Percentiles rank a stretch among this genome's conserved stretches.
phyloP scores from a whole-genome alignment of 1,284 basidiomycete species.

The Puccinia polysora region DNA sequence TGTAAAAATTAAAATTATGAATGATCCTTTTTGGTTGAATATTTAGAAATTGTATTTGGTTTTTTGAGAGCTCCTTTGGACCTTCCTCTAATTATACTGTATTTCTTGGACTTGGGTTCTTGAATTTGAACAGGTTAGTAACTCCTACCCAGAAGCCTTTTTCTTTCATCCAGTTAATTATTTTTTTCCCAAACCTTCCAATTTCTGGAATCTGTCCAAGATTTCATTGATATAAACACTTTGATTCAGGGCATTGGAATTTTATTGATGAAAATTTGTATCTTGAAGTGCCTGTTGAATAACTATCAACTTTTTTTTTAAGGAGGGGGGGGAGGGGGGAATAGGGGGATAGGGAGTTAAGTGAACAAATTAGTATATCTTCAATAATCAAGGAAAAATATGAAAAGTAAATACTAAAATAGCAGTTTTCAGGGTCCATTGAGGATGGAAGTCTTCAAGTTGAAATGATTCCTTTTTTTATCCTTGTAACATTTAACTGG shows the following conservation, averaged over 20 bases:
- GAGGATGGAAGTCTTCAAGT: background rate
- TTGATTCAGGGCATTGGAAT: background rate
- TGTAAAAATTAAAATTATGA: too few species aligned
- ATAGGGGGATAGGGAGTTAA: background rate
- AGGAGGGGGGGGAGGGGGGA: background rate
- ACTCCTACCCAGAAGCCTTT: background rate
- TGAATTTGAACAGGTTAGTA: background rate
- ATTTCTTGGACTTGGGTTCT: background rate
- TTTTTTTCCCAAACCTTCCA: background rate
- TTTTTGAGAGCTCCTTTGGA: too few species aligned
- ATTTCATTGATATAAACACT: background rate
- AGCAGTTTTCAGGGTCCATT: background rate
- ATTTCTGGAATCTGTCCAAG: background rate
- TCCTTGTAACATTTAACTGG: background rate
- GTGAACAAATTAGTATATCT: background rate
- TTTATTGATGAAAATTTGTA: background rate
- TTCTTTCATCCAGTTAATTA: background rate
- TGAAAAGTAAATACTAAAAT: background rate
- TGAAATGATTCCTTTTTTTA: background rate
- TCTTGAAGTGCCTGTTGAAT: background rate
- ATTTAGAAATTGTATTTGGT: too few species aligned
- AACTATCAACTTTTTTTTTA: too few species aligned
- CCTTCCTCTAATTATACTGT: too few species aligned
- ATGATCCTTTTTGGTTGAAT: too few species aligned
- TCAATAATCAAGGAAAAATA: background rate